Evolutionary conservation across 257 asterid genomes (phyloP).

Genomic region (Fraxinus anomala): DNA sequence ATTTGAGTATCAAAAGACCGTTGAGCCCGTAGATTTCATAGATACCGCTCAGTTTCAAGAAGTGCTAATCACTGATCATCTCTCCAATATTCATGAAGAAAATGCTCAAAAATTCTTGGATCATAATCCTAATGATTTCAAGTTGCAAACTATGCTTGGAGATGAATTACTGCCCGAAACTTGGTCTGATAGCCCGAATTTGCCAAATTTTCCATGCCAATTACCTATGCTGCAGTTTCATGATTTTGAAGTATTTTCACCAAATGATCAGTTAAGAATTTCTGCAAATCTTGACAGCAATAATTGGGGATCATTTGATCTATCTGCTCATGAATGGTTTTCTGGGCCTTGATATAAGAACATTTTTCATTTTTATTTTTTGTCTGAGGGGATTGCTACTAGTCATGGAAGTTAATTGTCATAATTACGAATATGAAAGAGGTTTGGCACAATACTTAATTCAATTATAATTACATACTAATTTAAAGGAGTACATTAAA

Average conservation of each 20-base stretch:
- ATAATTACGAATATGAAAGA: slow-evolving; percentile 27
- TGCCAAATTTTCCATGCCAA: slow-evolving; percentile 40
- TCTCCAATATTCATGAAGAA: slow-evolving; percentile 28
- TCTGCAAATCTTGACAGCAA: slow-evolving; percentile 40
- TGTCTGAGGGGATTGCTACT: background rate
- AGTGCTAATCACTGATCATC: slow-evolving; percentile 25
- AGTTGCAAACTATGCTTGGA: slow-evolving; percentile 46
- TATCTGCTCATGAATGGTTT: slow-evolving; percentile 48
- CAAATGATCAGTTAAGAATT: slow-evolving; percentile 43
- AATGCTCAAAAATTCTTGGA: slow-evolving; percentile 42
- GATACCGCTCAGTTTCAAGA: slow-evolving; percentile 30
- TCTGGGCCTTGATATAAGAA: slow-evolving; percentile 35
- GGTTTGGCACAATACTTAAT: slow-evolving; percentile 24
- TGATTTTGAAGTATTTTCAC: slow-evolving; percentile 56
- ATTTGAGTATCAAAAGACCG: slow-evolving; percentile 34
- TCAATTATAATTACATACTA: slow-evolving; percentile 21
- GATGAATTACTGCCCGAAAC: slow-evolving; percentile 38
- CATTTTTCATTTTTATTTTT: background rate
- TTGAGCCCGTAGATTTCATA: slow-evolving; percentile 33
- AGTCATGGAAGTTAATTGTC: slow-evolving; percentile 45
- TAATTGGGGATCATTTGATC: slow-evolving; percentile 65
- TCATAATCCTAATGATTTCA: slow-evolving; percentile 36
- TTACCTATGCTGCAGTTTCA: slow-evolving; percentile 44
- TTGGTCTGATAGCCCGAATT: slow-evolving; percentile 45
- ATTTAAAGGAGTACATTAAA: slow-evolving; percentile 26